These are phyloP conservation scores for Rhizopogon vinicolor DNA, from an alignment of 768 basidiomycete genomes.

Conservation along the genomic window DNA sequence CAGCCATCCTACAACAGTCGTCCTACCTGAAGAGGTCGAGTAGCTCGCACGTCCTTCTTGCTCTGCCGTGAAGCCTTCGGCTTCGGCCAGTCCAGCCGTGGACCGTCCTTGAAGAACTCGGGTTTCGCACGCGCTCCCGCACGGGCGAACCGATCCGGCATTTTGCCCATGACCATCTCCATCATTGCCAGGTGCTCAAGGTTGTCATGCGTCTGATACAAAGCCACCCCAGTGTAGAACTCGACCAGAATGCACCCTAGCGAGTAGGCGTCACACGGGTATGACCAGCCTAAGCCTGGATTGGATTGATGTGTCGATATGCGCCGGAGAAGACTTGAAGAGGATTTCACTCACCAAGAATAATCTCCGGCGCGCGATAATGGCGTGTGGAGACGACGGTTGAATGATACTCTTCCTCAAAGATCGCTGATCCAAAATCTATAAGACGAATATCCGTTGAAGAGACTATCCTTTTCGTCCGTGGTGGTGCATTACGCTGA, in stretches of 20 bases:
- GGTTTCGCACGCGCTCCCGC: constrained; percentile 76
- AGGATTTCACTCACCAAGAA: constrained; percentile 67
- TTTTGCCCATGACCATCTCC: constrained; percentile 99
- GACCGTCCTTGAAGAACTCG: constrained; percentile 88
- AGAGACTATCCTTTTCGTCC: constrained; percentile 72
- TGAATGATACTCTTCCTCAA: constrained; percentile 97
- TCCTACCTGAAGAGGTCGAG: constrained; percentile 66
- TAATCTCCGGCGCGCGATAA: constrained; percentile 98
- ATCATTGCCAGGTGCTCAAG: constrained; percentile 99
- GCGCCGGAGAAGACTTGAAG: constrained; percentile 1
- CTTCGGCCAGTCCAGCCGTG: constrained; percentile 90
- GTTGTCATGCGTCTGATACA: constrained; percentile 99
- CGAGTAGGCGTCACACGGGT: constrained; percentile 97
- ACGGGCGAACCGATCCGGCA: constrained; percentile 83
- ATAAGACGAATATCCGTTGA: constrained; percentile 93
- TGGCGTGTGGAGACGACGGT: constrained; percentile 97
- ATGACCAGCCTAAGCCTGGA: constrained; percentile 94
- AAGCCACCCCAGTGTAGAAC: constrained; percentile 94
- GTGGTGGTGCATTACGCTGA: constrained; percentile 62
- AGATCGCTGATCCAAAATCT: constrained; percentile 98
- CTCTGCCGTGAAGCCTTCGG: constrained; percentile 84
- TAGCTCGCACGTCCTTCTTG: constrained; percentile 89
- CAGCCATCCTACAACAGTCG: constrained; percentile 20
- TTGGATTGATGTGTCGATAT: constrained; percentile 10
- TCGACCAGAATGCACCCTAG: constrained; percentile 98